Base-by-base conservation (phyloP, 2,329 filamentous ascomycete species). In the Xylariaceae sp. region DNA sequence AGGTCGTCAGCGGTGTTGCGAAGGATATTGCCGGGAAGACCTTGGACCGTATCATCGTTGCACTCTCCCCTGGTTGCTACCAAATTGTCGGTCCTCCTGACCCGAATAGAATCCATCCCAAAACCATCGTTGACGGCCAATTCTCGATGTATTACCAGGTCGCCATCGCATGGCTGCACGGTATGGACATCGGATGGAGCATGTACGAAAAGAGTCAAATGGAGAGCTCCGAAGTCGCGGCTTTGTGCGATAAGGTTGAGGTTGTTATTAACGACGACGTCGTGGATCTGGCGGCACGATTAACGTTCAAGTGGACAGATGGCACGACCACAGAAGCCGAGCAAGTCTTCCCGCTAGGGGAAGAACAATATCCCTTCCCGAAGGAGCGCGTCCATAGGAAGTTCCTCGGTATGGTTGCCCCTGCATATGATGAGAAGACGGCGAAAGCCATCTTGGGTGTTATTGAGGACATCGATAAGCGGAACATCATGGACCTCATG, bases 141-240 rank as follows among this genome's bases (percentile, higher is more conserved):
- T 67, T 68, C 53, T 66, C 64, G 50, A 66, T 64, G 47, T 64
- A 68, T 35, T 68, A 64, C 36, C 63, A 67, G 43, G 55, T 65
- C n/a, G 65, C 66, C 8, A 52, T 64, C 13, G 57, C 64, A 9
- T 69, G 60, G 59, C 43, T 67, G 4, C 56, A 60, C 23, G 65
- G 66, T 1, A 46, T 52, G 36, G 61, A 59, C 8, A 52, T 62
- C 11, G 65, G 62, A 2, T 67, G 61, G 63, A 55, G 33, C 1
- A 60, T 59, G 55, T 66, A 67, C 42, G 64, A 65, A 15, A 43
- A 37, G 20, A 45, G 21, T 26, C 59, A 57, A 54, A 62, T 66
- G 54, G 52, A 48, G 20, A 55, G 57, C 26, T 15, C 53, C 8
- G 41, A 56, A 23, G 60, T 67, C 13, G 35, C 45, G 16, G 55